Evolutionary conservation across 352 stramenopile species (phyloP), one percentile per base, ranked within the genome.

Genomic region (Globisporangium mamillatum): DNA sequence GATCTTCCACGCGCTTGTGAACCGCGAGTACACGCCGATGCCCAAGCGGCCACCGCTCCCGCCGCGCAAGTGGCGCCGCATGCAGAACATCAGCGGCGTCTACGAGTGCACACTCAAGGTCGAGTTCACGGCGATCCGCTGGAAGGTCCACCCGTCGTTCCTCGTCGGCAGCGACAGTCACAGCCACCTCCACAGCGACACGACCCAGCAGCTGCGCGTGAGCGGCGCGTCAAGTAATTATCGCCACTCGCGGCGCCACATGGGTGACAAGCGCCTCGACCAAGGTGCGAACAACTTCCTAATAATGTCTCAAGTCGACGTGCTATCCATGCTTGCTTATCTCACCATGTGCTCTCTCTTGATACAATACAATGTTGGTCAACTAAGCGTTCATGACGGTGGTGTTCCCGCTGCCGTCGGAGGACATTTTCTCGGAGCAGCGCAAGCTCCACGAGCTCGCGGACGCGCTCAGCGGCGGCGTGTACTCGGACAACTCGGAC

Each of bases 351-450:
- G 32, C 6, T 38, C 32, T 38, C 32, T 38, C 6, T 57, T 29
- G 14, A 14, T 32, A 12, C 44, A 52, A n/a, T 32, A 24, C 44
- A 24, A 52, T 24, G 18, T n/a, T 38, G 34, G 25, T 27, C 3
- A 22, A 38, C 16, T 16, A 36, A 74, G 73, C 80, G 12, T 73
- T 81, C 56, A 76, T 93, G 44, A 91, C 81, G 7, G 74, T 91
- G 29, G 79, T 93, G 66, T 95, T 94, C 63, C 88, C 88, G 2
- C 67, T 95, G 18, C 88, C 88, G 44, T 91, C 82, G 0, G 88
- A 95, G 70, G 88, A 95, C 62, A 86, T 90, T 44, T 95, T 95
- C 61, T 90, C 86, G 3, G 84, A 89, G 50, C 88, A 95, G 66
- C 84, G 86, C n/a, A 88, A 86, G 53, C 75, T 95, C 12, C 76